Base-by-base conservation (phyloP, 169 alveolate species). In the Plasmodium malariae region DNA sequence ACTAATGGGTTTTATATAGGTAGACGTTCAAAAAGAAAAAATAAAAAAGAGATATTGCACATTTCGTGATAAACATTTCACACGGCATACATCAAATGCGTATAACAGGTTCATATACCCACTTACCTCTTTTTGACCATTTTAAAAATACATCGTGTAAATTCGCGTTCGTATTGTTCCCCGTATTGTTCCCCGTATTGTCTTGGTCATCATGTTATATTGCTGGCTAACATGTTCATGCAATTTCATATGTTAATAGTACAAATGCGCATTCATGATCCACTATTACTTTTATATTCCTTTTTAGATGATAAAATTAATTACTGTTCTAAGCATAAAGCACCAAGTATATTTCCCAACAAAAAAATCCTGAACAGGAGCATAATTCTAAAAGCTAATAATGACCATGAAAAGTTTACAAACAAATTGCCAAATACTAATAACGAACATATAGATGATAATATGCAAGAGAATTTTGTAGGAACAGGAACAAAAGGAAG, bases 1-100 rank as follows among this genome's bases (percentile, higher is more conserved):
- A 43, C 24, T 3, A 43, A 68, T 68, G 78, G 78, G 43, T 68
- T 43, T 21, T 26, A 68, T 45, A 45, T 48, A 62, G 26, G 72
- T 62, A 62, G 26, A 24, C 6, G 5, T 30, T 14, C 0, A 34
- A 34, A 60, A 4, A 34, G 32, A n/a, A 3, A 60, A 60, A 54
- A 11, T 17, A 9, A 14, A 54, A 60, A 28, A 60, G 7, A 60
- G 28, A 60, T 24, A 59, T 40, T n/a, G n/a, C n/a, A n/a, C n/a
- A n/a, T n/a, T n/a, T n/a, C n/a, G n/a, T n/a, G n/a, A n/a, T n/a
- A n/a, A n/a, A n/a, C n/a, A n/a, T n/a, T n/a, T n/a, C n/a, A n/a
- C n/a, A n/a, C n/a, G n/a, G n/a, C n/a, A n/a, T n/a, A n/a, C n/a
- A n/a, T n/a, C n/a, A n/a, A n/a, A n/a, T n/a, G n/a, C n/a, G n/a